A percentile compares a stretch with the other conserved stretches of the same genome.
phyloP scores from a whole-genome alignment of 1,284 basidiomycete genomes.

The Wolfiporia cocos region DNA sequence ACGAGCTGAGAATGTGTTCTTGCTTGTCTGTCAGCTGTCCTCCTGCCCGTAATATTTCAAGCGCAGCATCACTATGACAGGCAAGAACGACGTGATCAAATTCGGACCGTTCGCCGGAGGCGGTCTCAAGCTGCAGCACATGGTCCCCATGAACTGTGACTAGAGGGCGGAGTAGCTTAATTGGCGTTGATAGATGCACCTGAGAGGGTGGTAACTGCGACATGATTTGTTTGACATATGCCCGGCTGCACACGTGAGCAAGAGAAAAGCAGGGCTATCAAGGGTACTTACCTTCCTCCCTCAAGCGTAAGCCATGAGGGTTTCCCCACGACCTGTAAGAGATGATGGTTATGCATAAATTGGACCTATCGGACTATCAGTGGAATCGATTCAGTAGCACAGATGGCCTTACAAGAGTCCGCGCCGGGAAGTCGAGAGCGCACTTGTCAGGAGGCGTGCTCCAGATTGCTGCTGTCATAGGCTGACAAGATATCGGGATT shows the following conservation, averaged over 20 bases:
- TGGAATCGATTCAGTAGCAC: neutral
- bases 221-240: constrained; percentile 65
- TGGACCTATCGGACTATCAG: constrained; percentile 33
- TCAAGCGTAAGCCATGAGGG: constrained; percentile 75
- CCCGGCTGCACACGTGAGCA: constrained; percentile 33
- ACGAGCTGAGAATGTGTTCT: constrained; percentile 48
- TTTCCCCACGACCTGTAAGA: constrained; percentile 71
- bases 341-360: constrained; percentile 79
- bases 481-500: constrained; percentile 33
- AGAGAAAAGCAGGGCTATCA: neutral
- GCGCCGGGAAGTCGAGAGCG: constrained; percentile 66
- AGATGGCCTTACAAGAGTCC: constrained; percentile 47
- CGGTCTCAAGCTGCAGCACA: constrained; percentile 37
- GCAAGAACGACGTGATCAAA: constrained; percentile 81
- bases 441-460: constrained; percentile 74
- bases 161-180: constrained; percentile 14
- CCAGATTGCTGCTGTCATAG: constrained; percentile 82
- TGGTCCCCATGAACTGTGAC: neutral
- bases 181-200: constrained; percentile 55
- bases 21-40: constrained; percentile 49
- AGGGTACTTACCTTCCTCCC: constrained; percentile 54
- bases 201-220: constrained; percentile 43
- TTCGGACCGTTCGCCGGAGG: constrained; percentile 31
- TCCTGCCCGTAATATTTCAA: constrained; percentile 53
- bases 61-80: constrained; percentile 66